Percentiles rank a stretch among this genome's conserved stretches.
Conservation (phyloP, 176 grass and related monocot genomes). For the Triticum dicoccoides region DNA sequence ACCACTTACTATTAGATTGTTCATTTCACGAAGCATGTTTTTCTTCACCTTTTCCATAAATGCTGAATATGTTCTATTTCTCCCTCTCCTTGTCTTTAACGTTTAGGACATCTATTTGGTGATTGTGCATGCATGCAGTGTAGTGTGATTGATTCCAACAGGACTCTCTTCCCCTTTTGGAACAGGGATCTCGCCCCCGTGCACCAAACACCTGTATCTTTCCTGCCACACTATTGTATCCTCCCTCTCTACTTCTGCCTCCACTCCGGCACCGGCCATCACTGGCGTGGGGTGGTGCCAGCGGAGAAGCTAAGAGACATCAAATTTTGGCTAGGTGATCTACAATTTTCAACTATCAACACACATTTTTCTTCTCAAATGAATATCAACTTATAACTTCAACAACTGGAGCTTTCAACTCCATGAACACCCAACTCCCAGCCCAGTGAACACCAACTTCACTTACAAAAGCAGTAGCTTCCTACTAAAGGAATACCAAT, state of each 20-base stretch:
- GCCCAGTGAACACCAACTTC: neutral
- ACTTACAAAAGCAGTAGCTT: neutral
- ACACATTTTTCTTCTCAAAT: neutral
- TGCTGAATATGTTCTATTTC: neutral
- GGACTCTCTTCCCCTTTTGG: neutral
- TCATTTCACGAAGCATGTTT: neutral
- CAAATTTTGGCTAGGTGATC: neutral
- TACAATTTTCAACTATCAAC: neutral
- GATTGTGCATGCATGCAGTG: neutral
- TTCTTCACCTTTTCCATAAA: neutral
- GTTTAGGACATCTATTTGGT: neutral
- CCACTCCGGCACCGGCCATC: neutral
- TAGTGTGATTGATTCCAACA: neutral
- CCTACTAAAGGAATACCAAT: neutral
- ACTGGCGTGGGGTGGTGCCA: neutral
- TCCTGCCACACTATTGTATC: neutral
- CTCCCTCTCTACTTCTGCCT: neutral
- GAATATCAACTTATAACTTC: neutral
- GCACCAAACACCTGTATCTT: neutral
- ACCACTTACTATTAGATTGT: neutral
- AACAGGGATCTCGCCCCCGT: neutral
- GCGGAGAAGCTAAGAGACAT: neutral
- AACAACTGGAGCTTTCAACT: neutral
- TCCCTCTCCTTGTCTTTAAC: neutral
- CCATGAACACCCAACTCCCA: neutral